Percentiles rank a stretch among this genome's conserved stretches.
Conservation (phyloP, 371 early-diverging fungal species). For the Entomophthora muscae region DNA sequence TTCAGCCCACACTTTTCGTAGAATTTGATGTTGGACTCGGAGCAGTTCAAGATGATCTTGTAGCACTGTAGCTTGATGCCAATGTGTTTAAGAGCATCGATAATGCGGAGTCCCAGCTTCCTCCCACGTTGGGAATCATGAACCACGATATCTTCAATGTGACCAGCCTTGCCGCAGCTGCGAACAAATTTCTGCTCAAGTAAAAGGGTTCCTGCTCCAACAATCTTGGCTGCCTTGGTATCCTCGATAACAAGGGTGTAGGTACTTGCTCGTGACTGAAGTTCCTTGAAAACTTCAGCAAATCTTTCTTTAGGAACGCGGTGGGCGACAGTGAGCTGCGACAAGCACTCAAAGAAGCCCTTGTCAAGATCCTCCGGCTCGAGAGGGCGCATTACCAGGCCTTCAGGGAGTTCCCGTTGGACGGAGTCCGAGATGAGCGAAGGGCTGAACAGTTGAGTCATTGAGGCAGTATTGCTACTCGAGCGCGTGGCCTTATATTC, state of each 20-base stretch:
- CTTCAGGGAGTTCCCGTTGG: slow-evolving; percentile 47
- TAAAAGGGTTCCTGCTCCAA: slow-evolving; percentile 87
- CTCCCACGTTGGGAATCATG: slow-evolving; percentile 82
- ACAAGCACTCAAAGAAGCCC: slow-evolving; percentile 47
- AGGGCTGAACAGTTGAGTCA: slow-evolving; percentile 34
- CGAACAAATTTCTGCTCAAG: slow-evolving; percentile 94
- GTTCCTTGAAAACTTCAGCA: slow-evolving; percentile 24
- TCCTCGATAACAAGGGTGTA: slow-evolving; percentile 71
- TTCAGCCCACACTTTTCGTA: slow-evolving; percentile 83
- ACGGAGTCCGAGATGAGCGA: slow-evolving; percentile 57
- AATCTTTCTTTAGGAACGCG: slow-evolving; percentile 43
- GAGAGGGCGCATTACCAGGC: slow-evolving; percentile 70
- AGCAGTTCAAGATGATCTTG: slow-evolving; percentile 75
- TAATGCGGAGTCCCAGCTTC: slow-evolving; percentile 55
- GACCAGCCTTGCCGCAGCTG: slow-evolving; percentile 62
- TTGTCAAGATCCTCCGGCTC: slow-evolving; percentile 63
- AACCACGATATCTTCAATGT: slow-evolving; percentile 90
- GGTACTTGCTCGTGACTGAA: slow-evolving; percentile 59
- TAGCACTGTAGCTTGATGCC: slow-evolving; percentile 47
- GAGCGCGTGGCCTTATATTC: background rate
- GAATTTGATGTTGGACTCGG: slow-evolving; percentile 66
- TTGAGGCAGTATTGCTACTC: background rate
- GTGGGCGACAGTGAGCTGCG: slow-evolving; percentile 61
- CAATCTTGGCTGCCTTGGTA: slow-evolving; percentile 30
- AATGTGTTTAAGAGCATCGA: slow-evolving; percentile 51